Percentiles rank a stretch among this genome's conserved stretches.
Conservation (phyloP, 2,329 filamentous ascomycete genomes). For the Pseudogymnoascus pannorum region DNA sequence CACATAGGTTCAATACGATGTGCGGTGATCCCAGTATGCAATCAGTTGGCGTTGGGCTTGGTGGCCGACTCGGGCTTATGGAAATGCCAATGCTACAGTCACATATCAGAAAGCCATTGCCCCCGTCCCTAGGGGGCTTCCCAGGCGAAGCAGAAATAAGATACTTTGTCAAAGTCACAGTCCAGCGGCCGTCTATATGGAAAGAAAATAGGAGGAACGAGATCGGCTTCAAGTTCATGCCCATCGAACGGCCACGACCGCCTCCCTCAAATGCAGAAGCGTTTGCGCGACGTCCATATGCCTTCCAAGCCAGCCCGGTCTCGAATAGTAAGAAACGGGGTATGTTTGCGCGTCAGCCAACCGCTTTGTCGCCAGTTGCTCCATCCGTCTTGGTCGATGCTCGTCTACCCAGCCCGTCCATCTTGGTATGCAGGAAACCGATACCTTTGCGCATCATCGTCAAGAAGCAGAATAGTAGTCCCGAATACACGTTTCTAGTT, state of each 20-base stretch:
- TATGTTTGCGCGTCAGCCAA: constrained; percentile 25
- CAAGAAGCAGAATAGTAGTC: constrained; percentile 63
- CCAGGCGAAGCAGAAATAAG: constrained; percentile 81
- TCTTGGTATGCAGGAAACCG: constrained; percentile 83
- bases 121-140: constrained; percentile 82
- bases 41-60: constrained; percentile 45
- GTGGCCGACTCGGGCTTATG: constrained; percentile 54
- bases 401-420: constrained; percentile 76
- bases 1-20: constrained; percentile 56
- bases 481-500: constrained; percentile 65
- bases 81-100: constrained; percentile 52
- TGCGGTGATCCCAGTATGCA: constrained; percentile 44
- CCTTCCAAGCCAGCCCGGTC: constrained; percentile 38
- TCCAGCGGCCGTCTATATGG: constrained; percentile 79
- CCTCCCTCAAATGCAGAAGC: constrained; percentile 64
- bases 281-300: constrained; percentile 68
- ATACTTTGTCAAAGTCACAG: constrained; percentile 94
- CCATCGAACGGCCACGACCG: constrained; percentile 80
- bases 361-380: constrained; percentile 36
- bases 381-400: constrained; percentile 72
- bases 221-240: constrained; percentile 74
- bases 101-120: constrained; percentile 80
- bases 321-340: constrained; percentile 24
- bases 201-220: constrained; percentile 77
- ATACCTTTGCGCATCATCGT: constrained; percentile 74